Evolutionary conservation across 169 alveolate genomes (phyloP), one percentile per base, ranked within the genome.

Genomic region (Plasmodium coatneyi): DNA sequence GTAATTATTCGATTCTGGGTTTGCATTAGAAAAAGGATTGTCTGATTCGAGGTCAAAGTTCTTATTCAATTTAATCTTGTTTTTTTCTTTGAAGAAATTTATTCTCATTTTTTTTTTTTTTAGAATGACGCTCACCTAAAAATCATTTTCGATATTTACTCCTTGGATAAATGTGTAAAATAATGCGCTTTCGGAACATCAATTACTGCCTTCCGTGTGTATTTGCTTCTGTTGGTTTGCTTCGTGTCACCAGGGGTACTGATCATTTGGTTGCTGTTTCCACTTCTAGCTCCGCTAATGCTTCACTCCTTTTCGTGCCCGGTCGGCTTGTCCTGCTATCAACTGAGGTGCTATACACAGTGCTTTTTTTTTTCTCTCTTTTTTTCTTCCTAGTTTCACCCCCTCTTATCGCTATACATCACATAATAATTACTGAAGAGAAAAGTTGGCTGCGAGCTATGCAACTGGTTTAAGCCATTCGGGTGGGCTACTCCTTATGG

Each of bases 31-130:
- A 32, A 87, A 56, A 66, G 94, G 82, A 19, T 78, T 87, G 71
- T 87, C 94, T 60, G 94, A 87, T 25, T 78, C 89, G 70, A 25
- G 71, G 46, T 87, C 89, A 12, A 34, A 52, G 16, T 52, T 87
- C 54, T 76, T 79, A 54, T 87, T 87, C 71, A 87, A 43, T 80
- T 56, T 78, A 36, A 87, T 79, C 89, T 78, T 87, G 82, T 87
- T 76, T 87, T 80, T 87, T 79, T 87, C 94, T 87, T 87, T 87
- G 89, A 87, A 87, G 89, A 87, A 79, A 52, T 87, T 87, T 87
- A 87, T 87, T 87, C 80, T 87, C 94, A 87, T 87, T 87, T 87
- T 82, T 39, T 39, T 39, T 32, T 39, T 49, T 80, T 87, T 30
- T 22, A 72, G 28, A 60, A 84, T 34, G n/a, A 60, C 92, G 60